Base-by-base conservation (phyloP, 169 alveolate species). In the Cyclospora cayetanensis region DNA sequence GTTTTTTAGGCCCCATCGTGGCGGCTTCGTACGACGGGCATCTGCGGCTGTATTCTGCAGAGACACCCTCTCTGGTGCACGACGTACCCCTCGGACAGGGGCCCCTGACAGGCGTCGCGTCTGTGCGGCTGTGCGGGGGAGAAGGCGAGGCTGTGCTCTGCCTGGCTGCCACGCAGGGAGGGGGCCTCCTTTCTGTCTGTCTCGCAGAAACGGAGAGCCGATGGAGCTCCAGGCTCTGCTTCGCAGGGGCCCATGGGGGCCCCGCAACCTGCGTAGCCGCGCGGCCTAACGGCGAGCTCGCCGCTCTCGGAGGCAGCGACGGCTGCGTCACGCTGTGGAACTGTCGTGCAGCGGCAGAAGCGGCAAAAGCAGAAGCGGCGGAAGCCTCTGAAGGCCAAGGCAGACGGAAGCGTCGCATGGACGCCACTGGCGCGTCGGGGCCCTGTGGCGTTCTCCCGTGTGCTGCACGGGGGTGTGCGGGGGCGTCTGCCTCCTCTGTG, bases 41-140 rank as follows among this genome's bases (percentile, higher is more conserved):
- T n/a, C 80, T 68, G 46, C 80, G 80, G 31, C 80, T 68, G 50
- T 46, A 68, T 34, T 68, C 80, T 68, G 41, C 80, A 31, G 80
- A n/a, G 18, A 7, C 72, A 22, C 80, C 80, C n/a, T 34, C 43
- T 27, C 43, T 68, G 80, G 50, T 31, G 80, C 80, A 68, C 43
- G 80, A 15, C n/a, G 80, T 68, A 15, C n/a, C 43, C 34, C 43
- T 68, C n/a, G 46, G 80, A 7, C 80, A 68, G 80, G 80, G 80
- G 31, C 80, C 80, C 80, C 41, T 68, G 0, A 46, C 80, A 12
- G 80, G 25, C 1, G 80, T 68, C 15, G 80, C 37, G 20, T 15
- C 46, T 12, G 80, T 68, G 7, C 34, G 11, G 34, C 22, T 68
- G 37, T 41, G 46, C 22, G 46, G 39, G 39, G 39, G 22, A n/a